phyloP scores from a whole-genome alignment of 2,329 filamentous ascomycete species.

The Didymellaceae sp. region DNA sequence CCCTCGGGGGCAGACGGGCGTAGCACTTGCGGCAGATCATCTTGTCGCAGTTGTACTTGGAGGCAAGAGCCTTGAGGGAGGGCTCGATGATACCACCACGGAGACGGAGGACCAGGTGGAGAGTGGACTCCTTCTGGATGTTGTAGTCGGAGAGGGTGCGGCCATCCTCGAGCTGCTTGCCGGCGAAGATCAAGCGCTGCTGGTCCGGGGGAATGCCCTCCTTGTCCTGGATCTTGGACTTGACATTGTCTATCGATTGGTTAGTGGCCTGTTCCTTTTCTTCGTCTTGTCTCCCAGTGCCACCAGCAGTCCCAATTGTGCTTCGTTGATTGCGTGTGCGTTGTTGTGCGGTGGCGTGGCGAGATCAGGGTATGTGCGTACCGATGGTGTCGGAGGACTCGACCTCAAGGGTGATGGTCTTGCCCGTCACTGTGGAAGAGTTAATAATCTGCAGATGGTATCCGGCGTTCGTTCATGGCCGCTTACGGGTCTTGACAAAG shows the following conservation, averaged over 20 bases:
- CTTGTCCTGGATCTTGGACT: slow-evolving; percentile 99
- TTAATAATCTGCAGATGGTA: slow-evolving; percentile 12
- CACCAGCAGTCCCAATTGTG: slow-evolving; percentile 7
- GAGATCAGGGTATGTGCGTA: slow-evolving; percentile 34
- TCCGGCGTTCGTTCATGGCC: not conserved
- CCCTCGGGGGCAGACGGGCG: slow-evolving; percentile 91
- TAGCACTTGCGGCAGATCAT: slow-evolving; percentile 99
- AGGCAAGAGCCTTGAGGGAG: slow-evolving; percentile 95
- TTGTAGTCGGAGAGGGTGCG: slow-evolving; percentile 98
- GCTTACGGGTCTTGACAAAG: slow-evolving; percentile 96
- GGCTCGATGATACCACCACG: slow-evolving; percentile 98
- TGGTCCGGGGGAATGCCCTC: slow-evolving; percentile 98
- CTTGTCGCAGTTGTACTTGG: slow-evolving; percentile 99
- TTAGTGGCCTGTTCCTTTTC: slow-evolving; percentile 25
- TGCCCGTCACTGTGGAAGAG: slow-evolving; percentile 70
- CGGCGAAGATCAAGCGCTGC: slow-evolving; percentile 98
- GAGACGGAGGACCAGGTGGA: slow-evolving; percentile 97
- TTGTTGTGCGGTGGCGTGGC: slow-evolving; percentile 22
- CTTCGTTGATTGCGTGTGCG: slow-evolving; percentile 23
- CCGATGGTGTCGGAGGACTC: slow-evolving; percentile 96
- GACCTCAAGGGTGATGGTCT: slow-evolving; percentile 99
- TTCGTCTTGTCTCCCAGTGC: not conserved
- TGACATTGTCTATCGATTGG: slow-evolving; percentile 82
- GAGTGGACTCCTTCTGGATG: slow-evolving; percentile 99
- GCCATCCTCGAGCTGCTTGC: slow-evolving; percentile 99